Evolutionary conservation across 352 stramenopile genomes (phyloP), one percentile per base, ranked within the genome.

Genomic region (Stramenopiles sp.): DNA sequence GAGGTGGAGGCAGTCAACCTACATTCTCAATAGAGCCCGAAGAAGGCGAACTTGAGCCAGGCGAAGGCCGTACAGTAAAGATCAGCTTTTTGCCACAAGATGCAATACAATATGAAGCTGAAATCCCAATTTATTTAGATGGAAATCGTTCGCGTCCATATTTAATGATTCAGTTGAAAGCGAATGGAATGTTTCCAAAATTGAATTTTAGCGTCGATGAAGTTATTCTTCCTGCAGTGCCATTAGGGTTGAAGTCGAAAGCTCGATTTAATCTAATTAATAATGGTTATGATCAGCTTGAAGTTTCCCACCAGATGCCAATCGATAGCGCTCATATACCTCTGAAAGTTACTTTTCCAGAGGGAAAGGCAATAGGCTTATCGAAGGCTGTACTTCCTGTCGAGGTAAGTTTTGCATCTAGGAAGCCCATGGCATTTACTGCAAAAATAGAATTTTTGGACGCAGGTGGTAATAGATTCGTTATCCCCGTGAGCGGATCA

Each of bases 381-480:
- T 91, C 88, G 29, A 92, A 86, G 32, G 88, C 89, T 0, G 88
- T 82, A 29, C 84, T 98, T 25, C 90, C 89, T 0, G 89, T 96
- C 0, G 89, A 96, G 76, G 82, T 97, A 8, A 87, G 84, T 0
- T 96, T 96, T 67, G 83, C 81, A 1, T 94, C 89, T 80, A 86
- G 86, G 30, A 90, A 90, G 30, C 93, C 92, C 32, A 90, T 97
- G 30, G 92, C 91, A 0, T 97, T 97, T 80, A 95, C 91, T 71
- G 89, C 91, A 0, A 86, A 91, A 30, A 88, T 98, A 32, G 92
- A 97, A 81, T 96, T 98, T 81, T 95, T 96, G 32, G 93, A 98
- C 81, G 76, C 85, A 0, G 92, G 97, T 29, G 91, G 92, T 29
- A 93, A 93, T 32, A 86, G 85, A 0, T 98, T 97, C 75, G 83